A percentile compares a stretch with the other conserved stretches of the same genome.
These are phyloP conservation scores for Hirschfeldia incana DNA, from an alignment of 345 rosid genomes.

Conservation along the genomic window DNA sequence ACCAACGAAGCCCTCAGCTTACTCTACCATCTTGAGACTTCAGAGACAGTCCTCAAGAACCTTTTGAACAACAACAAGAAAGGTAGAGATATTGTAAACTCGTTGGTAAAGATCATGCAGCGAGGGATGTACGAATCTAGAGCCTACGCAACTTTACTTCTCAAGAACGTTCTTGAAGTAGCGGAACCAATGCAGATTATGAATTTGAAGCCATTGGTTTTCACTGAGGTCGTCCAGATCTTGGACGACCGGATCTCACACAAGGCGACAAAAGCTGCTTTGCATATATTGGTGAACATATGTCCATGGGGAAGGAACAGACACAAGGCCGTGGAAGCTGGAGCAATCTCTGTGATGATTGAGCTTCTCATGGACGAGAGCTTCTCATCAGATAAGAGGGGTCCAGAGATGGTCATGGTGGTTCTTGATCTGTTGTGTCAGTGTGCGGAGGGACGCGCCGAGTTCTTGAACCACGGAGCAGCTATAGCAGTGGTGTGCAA, in stretches of 20 bases:
- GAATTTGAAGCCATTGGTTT: slow-evolving; percentile 39
- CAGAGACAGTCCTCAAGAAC: slow-evolving; percentile 60
- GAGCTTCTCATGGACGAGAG: slow-evolving; percentile 68
- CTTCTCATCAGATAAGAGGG: slow-evolving; percentile 47
- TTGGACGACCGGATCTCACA: slow-evolving; percentile 55
- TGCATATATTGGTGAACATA: slow-evolving; percentile 47
- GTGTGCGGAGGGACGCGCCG: slow-evolving; percentile 81
- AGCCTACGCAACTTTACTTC: slow-evolving; percentile 43
- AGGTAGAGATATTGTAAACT: slow-evolving; percentile 44
- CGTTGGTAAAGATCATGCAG: slow-evolving; percentile 57
- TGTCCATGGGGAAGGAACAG: slow-evolving; percentile 78
- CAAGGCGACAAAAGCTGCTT: slow-evolving; percentile 61
- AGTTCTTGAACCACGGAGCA: slow-evolving; percentile 60
- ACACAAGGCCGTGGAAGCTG: slow-evolving; percentile 61
- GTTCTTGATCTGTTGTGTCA: slow-evolving; percentile 59
- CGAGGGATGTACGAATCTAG: slow-evolving; percentile 48
- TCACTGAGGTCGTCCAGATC: slow-evolving; percentile 53
- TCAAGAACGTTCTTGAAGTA: slow-evolving; percentile 46
- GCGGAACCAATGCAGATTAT: slow-evolving; percentile 63
- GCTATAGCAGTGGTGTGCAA: slow-evolving; percentile 73
- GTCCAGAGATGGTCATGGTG: slow-evolving; percentile 50
- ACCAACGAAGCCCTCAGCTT: slow-evolving; percentile 64
- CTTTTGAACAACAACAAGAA: slow-evolving; percentile 48
- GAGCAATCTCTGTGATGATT: slow-evolving; percentile 50
- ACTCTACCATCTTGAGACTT: slow-evolving; percentile 59